Evolutionary conservation across 2,329 filamentous ascomycete genomes (phyloP).

Genomic region (Verticillium albo-atrum): DNA sequence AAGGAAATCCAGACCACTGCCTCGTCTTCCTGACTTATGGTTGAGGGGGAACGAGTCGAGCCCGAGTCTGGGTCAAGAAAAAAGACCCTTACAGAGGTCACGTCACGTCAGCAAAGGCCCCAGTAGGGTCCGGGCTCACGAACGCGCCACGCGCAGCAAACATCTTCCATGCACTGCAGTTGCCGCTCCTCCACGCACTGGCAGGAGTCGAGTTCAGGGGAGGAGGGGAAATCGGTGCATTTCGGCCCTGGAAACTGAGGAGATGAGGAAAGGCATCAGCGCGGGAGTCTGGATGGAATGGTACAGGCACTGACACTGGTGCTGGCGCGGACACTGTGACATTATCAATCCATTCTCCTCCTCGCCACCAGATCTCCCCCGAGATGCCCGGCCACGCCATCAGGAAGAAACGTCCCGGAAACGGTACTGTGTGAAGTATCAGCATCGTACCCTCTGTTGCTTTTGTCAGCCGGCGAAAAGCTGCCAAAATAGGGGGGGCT

Average conservation of each 20-base stretch:
- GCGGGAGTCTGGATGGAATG: no score
- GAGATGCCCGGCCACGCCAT: neutral
- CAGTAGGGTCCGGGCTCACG: neutral
- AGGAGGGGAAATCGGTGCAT: neutral
- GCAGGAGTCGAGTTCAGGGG: no score
- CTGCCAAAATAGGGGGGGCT: neutral
- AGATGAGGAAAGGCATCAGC: no score
- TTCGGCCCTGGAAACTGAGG: neutral
- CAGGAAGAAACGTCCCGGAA: conserved; percentile 1
- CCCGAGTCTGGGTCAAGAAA: neutral
- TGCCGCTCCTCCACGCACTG: neutral
- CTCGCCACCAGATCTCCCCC: neutral
- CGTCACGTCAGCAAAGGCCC: neutral
- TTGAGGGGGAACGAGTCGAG: no score
- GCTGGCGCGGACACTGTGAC: neutral
- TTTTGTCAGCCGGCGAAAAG: neutral
- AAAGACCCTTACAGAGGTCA: neutral
- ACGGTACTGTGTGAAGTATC: neutral
- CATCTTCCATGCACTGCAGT: neutral
- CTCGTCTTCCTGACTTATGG: no score
- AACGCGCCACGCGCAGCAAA: neutral
- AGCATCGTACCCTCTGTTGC: neutral
- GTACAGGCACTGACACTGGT: neutral
- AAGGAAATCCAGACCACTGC: no score
- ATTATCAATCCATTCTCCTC: neutral